These are phyloP conservation scores for Phytophthora multivora DNA, from an alignment of 352 stramenopile genomes.

Conservation along the genomic window DNA sequence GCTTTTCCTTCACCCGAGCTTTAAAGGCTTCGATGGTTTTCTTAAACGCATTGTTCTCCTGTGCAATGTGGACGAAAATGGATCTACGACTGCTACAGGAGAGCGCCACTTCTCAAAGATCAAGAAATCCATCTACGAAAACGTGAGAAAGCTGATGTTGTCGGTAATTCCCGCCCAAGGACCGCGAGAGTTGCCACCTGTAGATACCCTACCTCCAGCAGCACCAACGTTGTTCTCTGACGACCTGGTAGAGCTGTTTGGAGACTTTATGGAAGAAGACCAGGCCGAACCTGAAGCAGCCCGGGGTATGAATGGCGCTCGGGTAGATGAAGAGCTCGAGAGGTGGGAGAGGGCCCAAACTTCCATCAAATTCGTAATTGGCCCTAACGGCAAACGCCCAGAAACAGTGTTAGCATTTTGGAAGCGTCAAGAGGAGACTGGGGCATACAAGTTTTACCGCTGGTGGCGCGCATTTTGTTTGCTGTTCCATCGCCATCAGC, in stretches of 20 bases:
- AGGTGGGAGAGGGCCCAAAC: neutral
- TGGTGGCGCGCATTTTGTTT: slow-evolving; percentile 3
- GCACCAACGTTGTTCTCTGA: neutral
- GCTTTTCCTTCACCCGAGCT: slow-evolving; percentile 12
- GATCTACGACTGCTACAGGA: neutral
- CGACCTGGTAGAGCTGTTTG: neutral
- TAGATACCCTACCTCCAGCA: neutral
- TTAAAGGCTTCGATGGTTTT: slow-evolving; percentile 7
- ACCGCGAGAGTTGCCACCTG: too few species aligned
- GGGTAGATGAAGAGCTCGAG: neutral
- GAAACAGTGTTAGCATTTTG: neutral
- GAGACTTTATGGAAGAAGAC: neutral
- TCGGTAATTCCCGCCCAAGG: neutral
- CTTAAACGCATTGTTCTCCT: slow-evolving; percentile 3
- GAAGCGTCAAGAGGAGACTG: neutral
- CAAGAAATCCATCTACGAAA: slow-evolving; percentile 4
- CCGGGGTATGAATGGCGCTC: neutral
- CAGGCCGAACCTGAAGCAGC: neutral
- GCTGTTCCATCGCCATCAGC: slow-evolving; percentile 8
- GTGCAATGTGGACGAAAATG: slow-evolving; percentile 6
- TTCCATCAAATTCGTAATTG: neutral
- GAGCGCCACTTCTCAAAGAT: neutral
- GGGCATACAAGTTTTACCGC: neutral
- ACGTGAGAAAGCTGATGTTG: slow-evolving; percentile 3
- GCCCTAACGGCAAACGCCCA: neutral